Percentiles rank a stretch among this genome's conserved stretches.
Conservation (phyloP, 805 yeast genomes). For the Metahyphopichia silvanorum region DNA sequence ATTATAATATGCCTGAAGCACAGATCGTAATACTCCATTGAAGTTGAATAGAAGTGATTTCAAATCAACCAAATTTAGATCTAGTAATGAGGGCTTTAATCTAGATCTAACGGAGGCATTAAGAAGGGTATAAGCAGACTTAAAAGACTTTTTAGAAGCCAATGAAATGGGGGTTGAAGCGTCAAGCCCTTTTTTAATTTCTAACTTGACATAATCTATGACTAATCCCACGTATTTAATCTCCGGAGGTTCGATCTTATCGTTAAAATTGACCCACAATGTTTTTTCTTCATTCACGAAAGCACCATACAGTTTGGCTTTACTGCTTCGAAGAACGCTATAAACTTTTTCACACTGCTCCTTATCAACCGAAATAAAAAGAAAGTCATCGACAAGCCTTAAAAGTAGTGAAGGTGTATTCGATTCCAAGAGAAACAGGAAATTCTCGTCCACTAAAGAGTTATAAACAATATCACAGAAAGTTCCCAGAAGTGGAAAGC, state of each 20-base stretch:
- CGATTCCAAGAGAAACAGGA: slow-evolving; percentile 12
- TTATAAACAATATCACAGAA: slow-evolving; percentile 76
- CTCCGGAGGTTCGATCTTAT: slow-evolving; percentile 1
- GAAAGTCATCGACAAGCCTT: slow-evolving; percentile 82
- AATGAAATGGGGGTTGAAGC: slow-evolving; percentile 6
- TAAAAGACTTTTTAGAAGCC: slow-evolving; percentile 12
- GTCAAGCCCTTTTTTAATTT: slow-evolving; percentile 10
- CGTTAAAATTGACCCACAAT: slow-evolving; percentile 5
- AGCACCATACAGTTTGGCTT: slow-evolving; percentile 31
- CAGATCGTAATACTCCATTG: not conserved
- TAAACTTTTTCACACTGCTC: slow-evolving; percentile 15
- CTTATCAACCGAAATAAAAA: slow-evolving; percentile 54
- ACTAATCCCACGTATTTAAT: slow-evolving; percentile 30
- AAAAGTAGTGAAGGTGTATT: slow-evolving; percentile 38
- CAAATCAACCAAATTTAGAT: not conserved
- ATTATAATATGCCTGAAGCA: not conserved
- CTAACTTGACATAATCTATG: slow-evolving; percentile 18
- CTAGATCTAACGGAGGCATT: slow-evolving; percentile 1
- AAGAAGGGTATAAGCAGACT: slow-evolving; percentile 16
- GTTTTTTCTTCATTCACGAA: slow-evolving; percentile 31
- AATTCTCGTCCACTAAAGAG: slow-evolving; percentile 44
- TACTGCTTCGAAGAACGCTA: slow-evolving; percentile 13
- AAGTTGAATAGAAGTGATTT: not conserved
- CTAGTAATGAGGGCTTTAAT: not conserved
- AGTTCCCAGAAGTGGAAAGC: slow-evolving; percentile 70